Conservation (phyloP, 768 basidiomycete species). For the Mycena galopus region DNA sequence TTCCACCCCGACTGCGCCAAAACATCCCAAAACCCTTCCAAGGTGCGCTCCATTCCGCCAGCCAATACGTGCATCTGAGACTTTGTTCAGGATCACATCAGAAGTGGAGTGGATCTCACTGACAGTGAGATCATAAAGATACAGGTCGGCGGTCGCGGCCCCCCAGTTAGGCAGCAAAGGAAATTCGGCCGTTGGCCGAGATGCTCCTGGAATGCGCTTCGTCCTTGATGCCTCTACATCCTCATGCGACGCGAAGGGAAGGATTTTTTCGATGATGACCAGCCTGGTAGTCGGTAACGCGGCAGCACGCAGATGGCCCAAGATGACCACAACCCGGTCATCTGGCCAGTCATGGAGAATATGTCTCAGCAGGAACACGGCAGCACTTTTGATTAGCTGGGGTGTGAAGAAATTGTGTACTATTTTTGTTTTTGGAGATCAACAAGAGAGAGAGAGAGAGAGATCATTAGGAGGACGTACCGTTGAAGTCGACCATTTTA, state of each 20-base stretch:
- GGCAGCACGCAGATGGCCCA: not conserved
- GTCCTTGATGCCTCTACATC: not conserved
- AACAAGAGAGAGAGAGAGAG: not conserved
- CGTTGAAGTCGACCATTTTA: not conserved
- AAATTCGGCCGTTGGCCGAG: not conserved
- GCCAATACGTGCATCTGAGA: constrained; percentile 17
- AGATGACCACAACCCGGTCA: not conserved
- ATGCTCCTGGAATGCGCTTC: not conserved
- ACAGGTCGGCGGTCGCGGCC: not conserved
- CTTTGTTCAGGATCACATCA: not conserved
- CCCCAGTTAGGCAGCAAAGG: constrained; percentile 27
- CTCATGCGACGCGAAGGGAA: not conserved
- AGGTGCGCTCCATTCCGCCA: constrained; percentile 15
- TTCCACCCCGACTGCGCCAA: constrained; percentile 1
- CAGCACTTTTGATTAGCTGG: not conserved
- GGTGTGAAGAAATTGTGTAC: not conserved
- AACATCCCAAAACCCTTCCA: not conserved
- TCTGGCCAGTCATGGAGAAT: not conserved
- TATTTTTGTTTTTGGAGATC: not conserved
- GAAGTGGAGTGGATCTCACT: not conserved
- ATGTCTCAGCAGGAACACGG: not conserved
- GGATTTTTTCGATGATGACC: not conserved
- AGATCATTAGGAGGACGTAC: not conserved
- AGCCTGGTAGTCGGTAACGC: not conserved
- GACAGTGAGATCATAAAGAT: constrained; percentile 11